Conservation (phyloP, 495 filamentous ascomycete species). For the Pyronema domesticum region DNA sequence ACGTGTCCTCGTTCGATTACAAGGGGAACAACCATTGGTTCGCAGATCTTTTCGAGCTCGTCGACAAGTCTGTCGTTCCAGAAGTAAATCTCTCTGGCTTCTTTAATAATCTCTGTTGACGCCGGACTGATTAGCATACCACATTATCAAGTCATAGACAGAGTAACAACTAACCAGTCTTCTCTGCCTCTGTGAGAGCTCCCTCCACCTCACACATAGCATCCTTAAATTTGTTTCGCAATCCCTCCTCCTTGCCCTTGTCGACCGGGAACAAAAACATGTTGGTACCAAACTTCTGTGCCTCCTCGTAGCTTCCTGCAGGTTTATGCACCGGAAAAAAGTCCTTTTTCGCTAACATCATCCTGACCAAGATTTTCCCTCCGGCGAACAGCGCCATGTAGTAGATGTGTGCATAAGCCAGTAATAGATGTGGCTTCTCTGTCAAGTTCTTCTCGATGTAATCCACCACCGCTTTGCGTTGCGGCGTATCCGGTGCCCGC, state of each 20-base stretch:
- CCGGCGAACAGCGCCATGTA: conserved; percentile 25
- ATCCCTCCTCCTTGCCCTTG: conserved; percentile 7
- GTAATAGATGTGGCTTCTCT: conserved; percentile 16
- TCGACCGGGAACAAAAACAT: conserved; percentile 20
- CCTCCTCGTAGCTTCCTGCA: conserved; percentile 8
- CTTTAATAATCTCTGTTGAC: conserved; percentile 18
- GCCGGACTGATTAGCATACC: neutral
- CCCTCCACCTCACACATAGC: conserved; percentile 9
- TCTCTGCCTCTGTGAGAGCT: conserved; percentile 12
- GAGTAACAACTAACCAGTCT: conserved; percentile 7
- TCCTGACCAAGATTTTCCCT: conserved; percentile 16
- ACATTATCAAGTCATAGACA: neutral
- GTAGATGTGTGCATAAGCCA: conserved; percentile 21
- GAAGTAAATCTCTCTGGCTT: conserved; percentile 14
- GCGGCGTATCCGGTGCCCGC: neutral
- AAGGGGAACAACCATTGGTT: neutral
- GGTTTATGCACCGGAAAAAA: conserved; percentile 14
- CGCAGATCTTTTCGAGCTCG: conserved; percentile 18
- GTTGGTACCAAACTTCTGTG: conserved; percentile 8
- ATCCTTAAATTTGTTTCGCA: conserved; percentile 13
- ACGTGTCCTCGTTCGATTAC: neutral
- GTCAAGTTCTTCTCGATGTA: conserved; percentile 11
- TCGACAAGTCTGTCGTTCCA: conserved; percentile 12
- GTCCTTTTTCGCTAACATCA: conserved; percentile 9
- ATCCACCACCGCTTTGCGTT: conserved; percentile 3